phyloP scores from a whole-genome alignment of 2,329 filamentous ascomycete species.

The Fusarium miscanthi region DNA sequence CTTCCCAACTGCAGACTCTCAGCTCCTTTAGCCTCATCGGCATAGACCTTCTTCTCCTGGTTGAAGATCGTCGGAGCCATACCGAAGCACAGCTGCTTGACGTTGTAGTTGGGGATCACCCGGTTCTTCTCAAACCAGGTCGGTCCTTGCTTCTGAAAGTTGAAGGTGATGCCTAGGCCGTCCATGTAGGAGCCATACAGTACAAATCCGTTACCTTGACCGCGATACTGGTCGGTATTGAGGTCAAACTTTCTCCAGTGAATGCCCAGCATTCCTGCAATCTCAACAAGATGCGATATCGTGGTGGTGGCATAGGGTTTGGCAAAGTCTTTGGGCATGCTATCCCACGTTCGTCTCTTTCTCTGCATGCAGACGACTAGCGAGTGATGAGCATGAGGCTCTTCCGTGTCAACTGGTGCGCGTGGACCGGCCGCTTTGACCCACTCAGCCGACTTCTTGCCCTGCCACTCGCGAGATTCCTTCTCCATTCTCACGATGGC shows the following conservation, averaged over 20 bases:
- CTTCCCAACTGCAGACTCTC: slow-evolving; percentile 49
- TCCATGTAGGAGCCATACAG: slow-evolving; percentile 46
- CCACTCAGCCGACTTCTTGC: slow-evolving; percentile 26
- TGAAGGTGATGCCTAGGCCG: slow-evolving; percentile 54
- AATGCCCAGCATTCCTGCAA: slow-evolving; percentile 52
- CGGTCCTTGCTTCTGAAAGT: slow-evolving; percentile 52
- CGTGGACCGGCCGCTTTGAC: slow-evolving; percentile 23
- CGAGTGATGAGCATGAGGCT: slow-evolving; percentile 20
- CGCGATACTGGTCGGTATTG: slow-evolving; percentile 50
- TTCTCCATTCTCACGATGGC: slow-evolving; percentile 37
- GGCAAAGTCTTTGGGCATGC: slow-evolving; percentile 37
- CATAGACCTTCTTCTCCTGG: slow-evolving; percentile 37
- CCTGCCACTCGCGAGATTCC: slow-evolving; percentile 39
- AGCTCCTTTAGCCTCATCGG: slow-evolving; percentile 32
- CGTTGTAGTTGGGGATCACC: slow-evolving; percentile 50
- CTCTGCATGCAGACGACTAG: slow-evolving; percentile 38
- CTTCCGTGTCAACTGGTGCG: background rate
- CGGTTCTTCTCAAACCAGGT: slow-evolving; percentile 51
- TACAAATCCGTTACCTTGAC: slow-evolving; percentile 52
- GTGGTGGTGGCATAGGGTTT: slow-evolving; percentile 52
- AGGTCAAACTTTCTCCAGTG: slow-evolving; percentile 57
- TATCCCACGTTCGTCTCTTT: slow-evolving; percentile 39
- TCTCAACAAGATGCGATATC: slow-evolving; percentile 51
- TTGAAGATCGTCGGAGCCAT: slow-evolving; percentile 54
- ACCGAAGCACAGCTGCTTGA: slow-evolving; percentile 56